Base-by-base conservation (phyloP, 306 rosid genomes). In the Casuarina glauca region DNA sequence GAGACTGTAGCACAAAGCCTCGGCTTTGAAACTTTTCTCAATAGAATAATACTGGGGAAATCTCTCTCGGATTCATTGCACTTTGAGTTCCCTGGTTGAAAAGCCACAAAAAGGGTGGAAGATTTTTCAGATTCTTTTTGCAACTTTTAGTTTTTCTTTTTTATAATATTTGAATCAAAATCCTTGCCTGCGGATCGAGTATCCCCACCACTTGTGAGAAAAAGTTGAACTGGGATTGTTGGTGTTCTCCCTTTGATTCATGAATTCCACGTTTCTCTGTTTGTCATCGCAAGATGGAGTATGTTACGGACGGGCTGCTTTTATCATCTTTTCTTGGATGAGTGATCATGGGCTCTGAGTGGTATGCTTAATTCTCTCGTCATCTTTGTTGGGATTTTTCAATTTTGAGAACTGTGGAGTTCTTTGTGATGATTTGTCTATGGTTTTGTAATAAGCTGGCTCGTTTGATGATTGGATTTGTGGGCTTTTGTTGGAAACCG, bases 221-320 rank as follows among this genome's bases (percentile, higher is more conserved):
- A 51, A 85, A 83, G 73, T 52, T 42, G 44, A 86, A 17, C 83
- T 83, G 82, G 83, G 87, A 80, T 79, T 76, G 72, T 79, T 73
- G 86, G 80, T 17, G 72, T 81, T 77, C 80, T 57, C 62, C 70
- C 74, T 75, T 63, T 75, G 76, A 80, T 82, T 81, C 82, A 77
- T 90, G 81, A 68, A 73, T 66, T 85, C 55, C 83, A 77, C 70
- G 80, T 61, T 84, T 81, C 83, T 84, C 35, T 75, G 77, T 69
- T 82, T 84, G 78, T 75, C 77, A 79, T 76, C 85, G 41, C 79
- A 66, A 76, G 86, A 76, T 76, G 32, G 74, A 78, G 17, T 82
- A 80, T 82, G 82, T 84, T 64, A 74, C 79, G 91, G 87, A 78
- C 63, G 80, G 81, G 86, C 87, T 87, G 80, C 86, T 86, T 86